Base-by-base conservation (phyloP, 169 alveolate species). In the Plasmodium knowlesi region DNA sequence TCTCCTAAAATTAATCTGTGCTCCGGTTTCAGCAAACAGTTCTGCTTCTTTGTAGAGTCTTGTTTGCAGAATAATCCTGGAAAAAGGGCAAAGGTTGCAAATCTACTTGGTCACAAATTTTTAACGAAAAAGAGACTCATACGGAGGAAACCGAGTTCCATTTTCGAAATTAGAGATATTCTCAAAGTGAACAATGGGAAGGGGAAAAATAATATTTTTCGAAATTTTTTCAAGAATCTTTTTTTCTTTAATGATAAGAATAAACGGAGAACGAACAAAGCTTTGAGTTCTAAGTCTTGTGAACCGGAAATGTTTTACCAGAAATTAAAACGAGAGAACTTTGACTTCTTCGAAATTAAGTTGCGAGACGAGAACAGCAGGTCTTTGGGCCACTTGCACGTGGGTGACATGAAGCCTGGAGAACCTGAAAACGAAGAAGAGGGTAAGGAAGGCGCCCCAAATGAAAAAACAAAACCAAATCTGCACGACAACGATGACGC, bases 261-360 rank as follows among this genome's bases (percentile, higher is more conserved):
- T 39, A 71, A 73, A 73, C 71, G 70, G 19, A 84, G 73, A 14
- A 43, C 61, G 8, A 61, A 46, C 34, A 46, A 73, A 73, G 78
- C 57, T 4, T 14, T 73, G 22, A 32, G 85, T 12, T 84, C 93
- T 6, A 71, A 46, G 61, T 84, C 93, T 9, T 84, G 93, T 57
- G 84, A 84, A 9, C 84, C 93, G 12, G 93, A 84, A 84, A 84
- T 84, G 93, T 84, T 84, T 41, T 84, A 61, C 79, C 79, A 73
- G 37, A 4, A 84, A 28, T 30, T 84, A 28, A 73, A 73, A 50
- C 54, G 54, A 46, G 93, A 84, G 34, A 71, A 73, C 39, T 84
- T 84, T 19, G 50, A 84, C 57, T 84, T 84, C 37, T 72, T 84
- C 37, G 84, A 84, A 73, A 46, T 84, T 34, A 84, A 73, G 79